Conservation (phyloP, 805 yeast species). For the Sugiyamaella smithiae region DNA sequence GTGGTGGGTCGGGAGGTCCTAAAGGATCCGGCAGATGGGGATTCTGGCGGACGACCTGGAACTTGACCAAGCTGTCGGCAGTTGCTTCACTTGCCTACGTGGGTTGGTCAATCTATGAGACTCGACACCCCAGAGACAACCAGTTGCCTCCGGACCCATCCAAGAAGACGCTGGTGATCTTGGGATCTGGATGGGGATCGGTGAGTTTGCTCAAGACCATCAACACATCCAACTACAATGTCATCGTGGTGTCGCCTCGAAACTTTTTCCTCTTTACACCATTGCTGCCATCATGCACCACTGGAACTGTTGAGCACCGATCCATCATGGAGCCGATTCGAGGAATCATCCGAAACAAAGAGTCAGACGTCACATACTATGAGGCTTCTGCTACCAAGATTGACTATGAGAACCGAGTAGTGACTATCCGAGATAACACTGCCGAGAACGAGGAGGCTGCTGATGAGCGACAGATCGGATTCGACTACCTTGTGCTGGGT, state of each 20-base stretch:
- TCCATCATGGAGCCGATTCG: slow-evolving; percentile 94
- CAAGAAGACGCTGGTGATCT: slow-evolving; percentile 69
- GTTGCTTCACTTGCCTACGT: slow-evolving; percentile 54
- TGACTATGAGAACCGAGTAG: slow-evolving; percentile 65
- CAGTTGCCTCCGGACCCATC: slow-evolving; percentile 49
- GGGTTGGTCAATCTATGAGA: slow-evolving; percentile 49
- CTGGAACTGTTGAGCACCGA: slow-evolving; percentile 84
- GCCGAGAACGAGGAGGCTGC: slow-evolving; percentile 28
- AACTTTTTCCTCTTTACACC: slow-evolving; percentile 96
- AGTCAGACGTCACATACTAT: slow-evolving; percentile 73
- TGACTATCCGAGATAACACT: slow-evolving; percentile 48
- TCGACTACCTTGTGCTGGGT: slow-evolving; percentile 85
- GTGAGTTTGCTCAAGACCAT: slow-evolving; percentile 78
- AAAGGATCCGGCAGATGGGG: slow-evolving; percentile 14
- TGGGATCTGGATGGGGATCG: slow-evolving; percentile 91
- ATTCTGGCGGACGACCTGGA: slow-evolving; percentile 44
- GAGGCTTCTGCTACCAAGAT: slow-evolving; percentile 89
- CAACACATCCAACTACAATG: slow-evolving; percentile 85
- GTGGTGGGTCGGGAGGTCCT: slow-evolving; percentile 12
- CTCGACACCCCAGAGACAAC: slow-evolving; percentile 36
- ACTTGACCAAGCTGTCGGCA: slow-evolving; percentile 48
- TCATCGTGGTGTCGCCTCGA: slow-evolving; percentile 87
- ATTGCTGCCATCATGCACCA: slow-evolving; percentile 90
- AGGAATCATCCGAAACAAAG: slow-evolving; percentile 71
- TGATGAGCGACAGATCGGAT: slow-evolving; percentile 48